phyloP scores from a whole-genome alignment of 2,329 filamentous ascomycete genomes.

The Alternaria infectoria region DNA sequence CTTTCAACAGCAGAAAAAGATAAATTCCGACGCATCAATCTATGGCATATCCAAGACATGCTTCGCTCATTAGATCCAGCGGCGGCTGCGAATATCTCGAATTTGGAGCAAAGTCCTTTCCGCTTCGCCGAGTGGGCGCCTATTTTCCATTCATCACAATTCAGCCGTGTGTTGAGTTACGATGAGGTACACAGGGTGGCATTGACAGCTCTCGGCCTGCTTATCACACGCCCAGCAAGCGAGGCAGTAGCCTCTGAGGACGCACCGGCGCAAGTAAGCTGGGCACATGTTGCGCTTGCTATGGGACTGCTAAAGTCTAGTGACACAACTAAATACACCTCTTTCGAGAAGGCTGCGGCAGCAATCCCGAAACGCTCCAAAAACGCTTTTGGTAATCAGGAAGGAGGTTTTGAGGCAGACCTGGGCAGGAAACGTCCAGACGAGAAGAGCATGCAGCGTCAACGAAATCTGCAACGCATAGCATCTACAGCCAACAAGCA shows the following conservation, averaged over 20 bases:
- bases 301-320: conserved; percentile 53
- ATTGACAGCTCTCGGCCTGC: conserved; percentile 58
- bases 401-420: conserved; percentile 4
- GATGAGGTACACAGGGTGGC: conserved; percentile 67
- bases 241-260: not conserved
- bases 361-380: conserved; percentile 12
- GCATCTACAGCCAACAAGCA: conserved; percentile 64
- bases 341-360: conserved; percentile 20
- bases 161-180: conserved; percentile 62
- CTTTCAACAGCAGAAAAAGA: conserved; percentile 21
- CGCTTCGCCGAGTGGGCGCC: conserved; percentile 22
- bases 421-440: conserved; percentile 13
- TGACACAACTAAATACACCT: conserved; percentile 56
- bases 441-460: conserved; percentile 47
- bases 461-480: conserved; percentile 58
- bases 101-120: conserved; percentile 27
- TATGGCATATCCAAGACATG: conserved; percentile 70
- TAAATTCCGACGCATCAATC: conserved; percentile 61
- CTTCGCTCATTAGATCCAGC: conserved; percentile 55
- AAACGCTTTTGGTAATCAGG: conserved; percentile 2
- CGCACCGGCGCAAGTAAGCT: conserved; percentile 37
- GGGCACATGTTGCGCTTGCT: conserved; percentile 51
- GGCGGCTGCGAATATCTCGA: conserved; percentile 29
- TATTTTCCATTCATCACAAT: conserved; percentile 39
- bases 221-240: conserved; percentile 25